Conservation (phyloP, 306 rosid species). For the Acacia acuminata region DNA sequence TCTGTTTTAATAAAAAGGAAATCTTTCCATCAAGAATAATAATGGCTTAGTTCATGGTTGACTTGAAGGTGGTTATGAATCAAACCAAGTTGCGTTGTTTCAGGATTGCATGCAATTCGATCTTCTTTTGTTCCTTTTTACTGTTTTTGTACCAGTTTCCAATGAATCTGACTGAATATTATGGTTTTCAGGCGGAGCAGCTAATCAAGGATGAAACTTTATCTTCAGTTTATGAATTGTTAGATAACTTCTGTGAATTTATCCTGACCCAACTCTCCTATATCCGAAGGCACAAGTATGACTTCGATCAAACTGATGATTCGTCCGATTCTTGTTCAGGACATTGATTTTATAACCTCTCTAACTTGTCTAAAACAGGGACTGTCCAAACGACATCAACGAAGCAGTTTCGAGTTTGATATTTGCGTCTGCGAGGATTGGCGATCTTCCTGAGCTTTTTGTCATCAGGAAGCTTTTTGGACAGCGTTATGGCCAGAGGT, state of each 20-base stretch:
- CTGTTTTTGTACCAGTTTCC: background rate
- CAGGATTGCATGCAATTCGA: background rate
- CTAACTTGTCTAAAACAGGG: constrained; percentile 32
- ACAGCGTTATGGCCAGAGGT: constrained; percentile 65
- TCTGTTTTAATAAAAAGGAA: background rate
- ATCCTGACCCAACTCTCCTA: constrained; percentile 53
- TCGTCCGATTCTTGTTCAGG: background rate
- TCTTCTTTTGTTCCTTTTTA: background rate
- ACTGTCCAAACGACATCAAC: constrained; percentile 73
- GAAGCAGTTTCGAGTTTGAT: constrained; percentile 88
- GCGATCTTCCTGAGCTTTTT: constrained; percentile 81
- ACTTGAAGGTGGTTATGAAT: background rate
- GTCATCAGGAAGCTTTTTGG: constrained; percentile 71
- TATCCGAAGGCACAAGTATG: constrained; percentile 73
- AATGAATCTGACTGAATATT: background rate
- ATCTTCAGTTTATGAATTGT: constrained; percentile 49
- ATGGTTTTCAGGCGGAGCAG: constrained; percentile 60
- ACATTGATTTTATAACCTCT: background rate
- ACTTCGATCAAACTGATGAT: constrained; percentile 6
- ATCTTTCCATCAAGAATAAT: background rate
- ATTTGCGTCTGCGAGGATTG: constrained; percentile 89
- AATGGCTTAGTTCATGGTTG: background rate
- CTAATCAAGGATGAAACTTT: constrained; percentile 56
- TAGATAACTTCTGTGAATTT: constrained; percentile 69
- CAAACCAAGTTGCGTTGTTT: background rate